Base-by-base conservation (phyloP, 1,284 basidiomycete genomes). In the Malassezia sympodialis region DNA sequence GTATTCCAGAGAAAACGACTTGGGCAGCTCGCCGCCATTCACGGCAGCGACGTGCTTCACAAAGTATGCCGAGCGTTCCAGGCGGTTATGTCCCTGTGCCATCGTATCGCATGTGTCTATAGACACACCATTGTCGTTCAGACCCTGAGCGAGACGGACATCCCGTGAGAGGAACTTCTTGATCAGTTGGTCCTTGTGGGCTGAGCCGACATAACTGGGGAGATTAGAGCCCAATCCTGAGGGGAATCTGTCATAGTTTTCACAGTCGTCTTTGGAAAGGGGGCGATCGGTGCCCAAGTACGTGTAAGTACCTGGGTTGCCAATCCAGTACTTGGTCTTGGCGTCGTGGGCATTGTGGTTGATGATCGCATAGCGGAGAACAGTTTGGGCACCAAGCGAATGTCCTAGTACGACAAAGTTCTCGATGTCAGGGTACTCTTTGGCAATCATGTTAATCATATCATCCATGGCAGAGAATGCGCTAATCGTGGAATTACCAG, bases 381-480 rank as follows among this genome's bases (percentile, higher is more conserved):
- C 46, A 1, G 65, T 60, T 26, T 68, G 68, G 3, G 53, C 69
- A 12, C 69, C 69, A 61, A 72, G 67, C 19, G 69, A 72, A 41
- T 70, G 68, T n/a, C 69, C 69, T 24, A 53, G 65, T n/a, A 72
- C 37, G 4, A 70, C 66, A n/a, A 69, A 63, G 43, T 65, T 63
- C 44, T 71, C 66, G n/a, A 71, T 55, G 17, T 59, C 59, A 2
- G 69, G 65, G 32, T 58, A 72, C 39, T 65, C 49, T 14, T 56
- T 46, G 43, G 67, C 60, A 10, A 69, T 48, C 60, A 47, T 53
- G 49, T 66, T 62, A 39, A 65, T 60, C 46, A 69, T 59, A 31
- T 63, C 51, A 59, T 72, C 69, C n/a, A 71, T 48, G 12, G 67
- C 51, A 26, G 62, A 53, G 39, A 61, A 72, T 2, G 64, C 56